Evolutionary conservation across 257 asterid species (phyloP).

Genomic region (Penstemon newberryi): DNA sequence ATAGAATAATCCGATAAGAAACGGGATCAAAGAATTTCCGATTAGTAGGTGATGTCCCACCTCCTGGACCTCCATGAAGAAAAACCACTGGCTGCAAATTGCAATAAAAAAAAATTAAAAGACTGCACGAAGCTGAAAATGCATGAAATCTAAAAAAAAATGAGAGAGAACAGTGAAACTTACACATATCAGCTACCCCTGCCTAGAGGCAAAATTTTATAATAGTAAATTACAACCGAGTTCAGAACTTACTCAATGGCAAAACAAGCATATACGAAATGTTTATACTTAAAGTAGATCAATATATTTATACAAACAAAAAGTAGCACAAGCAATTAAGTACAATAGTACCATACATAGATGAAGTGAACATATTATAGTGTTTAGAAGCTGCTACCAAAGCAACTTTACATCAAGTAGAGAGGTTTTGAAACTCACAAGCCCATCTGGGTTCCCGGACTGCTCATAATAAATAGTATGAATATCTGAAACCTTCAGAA

Average conservation of each 20-base stretch:
- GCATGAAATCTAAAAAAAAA: not conserved
- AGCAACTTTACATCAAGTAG: not conserved
- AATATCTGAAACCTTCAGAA: conserved; percentile 84
- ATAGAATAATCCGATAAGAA: conserved; percentile 73
- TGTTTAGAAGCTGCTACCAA: not conserved
- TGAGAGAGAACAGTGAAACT: not conserved
- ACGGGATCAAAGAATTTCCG: conserved; percentile 88
- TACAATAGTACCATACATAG: not conserved
- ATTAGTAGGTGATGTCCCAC: conserved; percentile 90
- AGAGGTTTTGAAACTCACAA: conserved; percentile 54
- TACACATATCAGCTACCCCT: too few species aligned
- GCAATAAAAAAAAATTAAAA: conserved; percentile 20
- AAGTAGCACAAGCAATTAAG: not conserved
- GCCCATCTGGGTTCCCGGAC: conserved; percentile 93
- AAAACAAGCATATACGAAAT: not conserved
- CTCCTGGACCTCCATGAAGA: conserved; percentile 99
- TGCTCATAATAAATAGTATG: conserved; percentile 85
- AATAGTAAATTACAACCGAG: too few species aligned
- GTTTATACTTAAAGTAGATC: not conserved
- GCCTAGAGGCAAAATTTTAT: too few species aligned
- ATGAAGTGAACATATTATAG: not conserved
- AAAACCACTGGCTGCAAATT: conserved; percentile 79
- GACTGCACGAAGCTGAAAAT: conserved; percentile 14
- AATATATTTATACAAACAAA: conserved; percentile 1
- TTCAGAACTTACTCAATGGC: not conserved